These are phyloP conservation scores for Cutaneotrichosporon curvatum DNA, from an alignment of 1,284 basidiomycete genomes.

Conservation along the genomic window DNA sequence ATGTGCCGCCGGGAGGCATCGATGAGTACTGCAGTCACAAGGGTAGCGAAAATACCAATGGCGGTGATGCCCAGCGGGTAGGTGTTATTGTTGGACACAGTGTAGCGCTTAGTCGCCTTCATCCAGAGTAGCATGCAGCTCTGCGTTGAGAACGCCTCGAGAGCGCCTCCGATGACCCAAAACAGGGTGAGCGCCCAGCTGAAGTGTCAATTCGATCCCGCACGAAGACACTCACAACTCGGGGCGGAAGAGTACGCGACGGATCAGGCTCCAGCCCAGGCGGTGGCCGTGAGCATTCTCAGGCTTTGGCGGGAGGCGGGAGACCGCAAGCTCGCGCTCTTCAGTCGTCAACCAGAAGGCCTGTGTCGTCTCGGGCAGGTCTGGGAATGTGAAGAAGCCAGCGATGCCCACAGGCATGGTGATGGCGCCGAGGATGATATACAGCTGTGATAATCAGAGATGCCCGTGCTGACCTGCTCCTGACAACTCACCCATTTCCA, in stretches of 20 bases:
- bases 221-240: slow-evolving; percentile 4
- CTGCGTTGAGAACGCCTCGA: too few species aligned
- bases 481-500: too few species aligned
- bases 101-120: too few species aligned
- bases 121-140: too few species aligned
- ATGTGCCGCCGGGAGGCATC: too few species aligned
- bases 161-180: slow-evolving; percentile 9
- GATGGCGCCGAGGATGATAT: slow-evolving; percentile 12
- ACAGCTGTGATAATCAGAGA: too few species aligned
- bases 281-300: slow-evolving; percentile 1
- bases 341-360: slow-evolving; percentile 9
- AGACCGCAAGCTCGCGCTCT: slow-evolving; percentile 8
- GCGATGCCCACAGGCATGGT: slow-evolving; percentile 15
- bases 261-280: slow-evolving; percentile 3
- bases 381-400: slow-evolving; percentile 13
- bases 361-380: slow-evolving; percentile 6
- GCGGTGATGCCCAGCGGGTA: too few species aligned
- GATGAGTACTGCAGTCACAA: too few species aligned
- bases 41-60: too few species aligned
- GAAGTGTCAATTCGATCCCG: background rate
- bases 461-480: too few species aligned
- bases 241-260: slow-evolving; percentile 4
- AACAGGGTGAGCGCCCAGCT: slow-evolving; percentile 9
- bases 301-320: slow-evolving; percentile 10
- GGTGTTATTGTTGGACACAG: too few species aligned